Evolutionary conservation across 208 protist genomes (phyloP).

Genomic region (Polymyxa betae): DNA sequence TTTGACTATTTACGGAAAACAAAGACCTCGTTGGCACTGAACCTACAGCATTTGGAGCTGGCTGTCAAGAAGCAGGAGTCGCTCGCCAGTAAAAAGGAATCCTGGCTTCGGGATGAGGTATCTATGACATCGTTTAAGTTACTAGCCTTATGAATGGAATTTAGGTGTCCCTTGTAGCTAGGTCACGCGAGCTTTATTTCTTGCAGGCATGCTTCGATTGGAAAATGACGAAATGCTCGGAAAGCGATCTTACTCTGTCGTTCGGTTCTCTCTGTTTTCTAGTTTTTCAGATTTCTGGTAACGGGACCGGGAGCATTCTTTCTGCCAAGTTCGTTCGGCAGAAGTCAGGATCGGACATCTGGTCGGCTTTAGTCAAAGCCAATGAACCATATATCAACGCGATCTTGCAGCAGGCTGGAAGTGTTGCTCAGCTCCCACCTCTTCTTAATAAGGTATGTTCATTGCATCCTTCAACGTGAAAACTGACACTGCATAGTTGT

Average conservation of each 20-base stretch:
- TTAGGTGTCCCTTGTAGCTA: not conserved
- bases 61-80: not conserved
- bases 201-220: not conserved
- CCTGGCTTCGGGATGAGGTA: no score
- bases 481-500: not conserved
- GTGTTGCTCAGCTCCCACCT: not conserved
- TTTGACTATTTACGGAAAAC: not conserved
- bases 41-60: not conserved
- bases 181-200: not conserved
- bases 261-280: not conserved
- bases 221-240: not conserved
- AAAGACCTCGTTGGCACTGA: not conserved
- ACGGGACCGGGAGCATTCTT: not conserved
- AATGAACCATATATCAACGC: not conserved
- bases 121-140: no score
- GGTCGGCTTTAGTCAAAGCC: no score
- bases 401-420: not conserved
- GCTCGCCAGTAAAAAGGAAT: not conserved
- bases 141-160: no score
- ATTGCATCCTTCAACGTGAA: not conserved
- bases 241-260: not conserved
- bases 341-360: no score
- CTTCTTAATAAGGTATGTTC: not conserved
- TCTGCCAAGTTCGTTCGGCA: no score
- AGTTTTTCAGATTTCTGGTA: not conserved